Evolutionary conservation across 768 basidiomycete species (phyloP).

Genomic region (Kwoniella shandongensis): DNA sequence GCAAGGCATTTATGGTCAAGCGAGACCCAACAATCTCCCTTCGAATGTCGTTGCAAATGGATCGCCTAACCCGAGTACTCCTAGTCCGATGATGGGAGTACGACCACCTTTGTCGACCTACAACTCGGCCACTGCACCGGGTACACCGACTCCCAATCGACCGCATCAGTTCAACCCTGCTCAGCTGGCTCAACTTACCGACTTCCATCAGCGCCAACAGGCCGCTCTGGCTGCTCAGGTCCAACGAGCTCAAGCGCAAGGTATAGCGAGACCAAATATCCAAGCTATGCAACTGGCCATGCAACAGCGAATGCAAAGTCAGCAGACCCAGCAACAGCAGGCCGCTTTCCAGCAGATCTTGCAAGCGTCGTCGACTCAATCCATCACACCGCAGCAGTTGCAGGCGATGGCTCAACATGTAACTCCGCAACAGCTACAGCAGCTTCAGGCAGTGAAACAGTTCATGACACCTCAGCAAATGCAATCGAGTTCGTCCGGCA

Average conservation of each 20-base stretch:
- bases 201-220: slow-evolving; percentile 28
- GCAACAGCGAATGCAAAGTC: slow-evolving; percentile 14
- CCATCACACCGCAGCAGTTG: slow-evolving; percentile 6
- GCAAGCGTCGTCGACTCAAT: slow-evolving; percentile 3
- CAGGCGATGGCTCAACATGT: slow-evolving; percentile 2
- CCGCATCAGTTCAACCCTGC: slow-evolving; percentile 17
- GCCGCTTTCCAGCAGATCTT: slow-evolving; percentile 14
- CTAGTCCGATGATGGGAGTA: slow-evolving; percentile 14
- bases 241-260: slow-evolving; percentile 9
- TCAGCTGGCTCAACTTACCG: slow-evolving; percentile 27
- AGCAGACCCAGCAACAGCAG: slow-evolving; percentile 11
- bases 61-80: background rate
- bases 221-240: background rate
- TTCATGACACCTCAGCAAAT: background rate
- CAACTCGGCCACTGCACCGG: slow-evolving; percentile 4
- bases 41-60: slow-evolving; percentile 6
- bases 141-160: slow-evolving; percentile 11
- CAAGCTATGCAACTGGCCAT: background rate
- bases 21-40: background rate
- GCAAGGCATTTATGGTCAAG: slow-evolving; percentile 17
- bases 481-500: no score
- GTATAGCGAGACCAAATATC: background rate
- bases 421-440: background rate
- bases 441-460: slow-evolving; percentile 1
- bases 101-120: slow-evolving; percentile 9